Conservation (phyloP, 208 protist genomes). For the Trichomonas vaginalis region DNA sequence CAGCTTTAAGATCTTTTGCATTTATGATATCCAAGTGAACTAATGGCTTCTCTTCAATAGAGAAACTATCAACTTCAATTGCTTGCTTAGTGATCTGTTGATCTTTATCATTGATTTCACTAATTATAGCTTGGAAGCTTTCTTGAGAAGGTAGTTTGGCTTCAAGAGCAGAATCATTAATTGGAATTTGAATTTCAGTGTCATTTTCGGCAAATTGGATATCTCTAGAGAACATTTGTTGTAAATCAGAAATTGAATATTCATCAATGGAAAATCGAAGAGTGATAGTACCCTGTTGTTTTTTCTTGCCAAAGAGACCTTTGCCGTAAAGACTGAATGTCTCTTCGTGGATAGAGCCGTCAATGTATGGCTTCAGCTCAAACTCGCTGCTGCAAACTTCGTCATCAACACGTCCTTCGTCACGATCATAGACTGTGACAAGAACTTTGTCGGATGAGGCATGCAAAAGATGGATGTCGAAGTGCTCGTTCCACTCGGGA, state of each 20-base stretch:
- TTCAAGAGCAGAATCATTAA: too few relatives aligned
- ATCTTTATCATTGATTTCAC: background rate
- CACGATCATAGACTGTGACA: background rate
- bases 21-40: background rate
- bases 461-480: background rate
- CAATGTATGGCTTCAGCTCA: background rate
- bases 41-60: background rate
- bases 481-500: background rate
- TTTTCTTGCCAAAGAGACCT: background rate
- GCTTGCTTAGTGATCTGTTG: background rate
- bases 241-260: too few relatives aligned
- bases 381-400: background rate
- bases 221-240: too few relatives aligned
- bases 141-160: background rate
- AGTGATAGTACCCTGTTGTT: background rate
- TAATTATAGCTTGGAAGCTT: background rate
- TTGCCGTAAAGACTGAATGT: background rate
- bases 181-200: too few relatives aligned
- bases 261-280: background rate
- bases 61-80: background rate
- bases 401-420: background rate
- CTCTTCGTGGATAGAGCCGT: background rate
- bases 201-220: too few relatives aligned
- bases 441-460: background rate
- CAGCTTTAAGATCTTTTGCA: background rate